Percentiles rank a stretch among this genome's conserved stretches.
Evolutionary conservation across 352 stramenopile genomes (phyloP).

Genomic region (Achlya hypogyna): DNA sequence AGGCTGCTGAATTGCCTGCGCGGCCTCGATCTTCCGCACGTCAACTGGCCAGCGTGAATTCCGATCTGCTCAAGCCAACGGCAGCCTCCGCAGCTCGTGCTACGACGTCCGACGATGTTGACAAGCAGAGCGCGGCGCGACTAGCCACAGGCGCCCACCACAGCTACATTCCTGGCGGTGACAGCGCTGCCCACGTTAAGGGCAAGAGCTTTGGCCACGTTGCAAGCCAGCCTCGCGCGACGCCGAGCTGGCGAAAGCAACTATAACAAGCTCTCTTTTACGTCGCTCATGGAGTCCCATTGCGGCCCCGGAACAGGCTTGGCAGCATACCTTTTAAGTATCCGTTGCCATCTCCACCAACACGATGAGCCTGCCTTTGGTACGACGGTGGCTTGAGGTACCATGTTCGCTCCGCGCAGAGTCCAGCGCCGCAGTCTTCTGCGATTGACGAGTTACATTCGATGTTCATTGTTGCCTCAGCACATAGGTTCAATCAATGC

Average conservation of each 20-base stretch:
- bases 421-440: too few relatives aligned
- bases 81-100: neutral
- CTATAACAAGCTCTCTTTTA: too few relatives aligned
- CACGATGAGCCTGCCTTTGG: too few relatives aligned
- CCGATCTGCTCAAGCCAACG: neutral
- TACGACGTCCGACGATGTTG: constrained; percentile 6
- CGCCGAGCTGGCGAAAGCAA: constrained; percentile 1
- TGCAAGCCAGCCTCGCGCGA: constrained; percentile 5
- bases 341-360: too few relatives aligned
- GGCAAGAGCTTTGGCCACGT: constrained; percentile 15
- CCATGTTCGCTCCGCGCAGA: too few relatives aligned
- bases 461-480: too few relatives aligned
- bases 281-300: too few relatives aligned
- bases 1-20: neutral
- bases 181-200: constrained; percentile 11
- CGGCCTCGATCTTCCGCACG: neutral
- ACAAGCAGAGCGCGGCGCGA: neutral
- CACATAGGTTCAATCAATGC: too few relatives aligned
- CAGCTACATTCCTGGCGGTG: neutral
- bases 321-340: too few relatives aligned
- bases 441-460: too few relatives aligned
- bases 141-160: neutral
- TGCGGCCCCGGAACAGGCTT: too few relatives aligned
- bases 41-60: neutral
- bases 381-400: too few relatives aligned